Percentiles rank a stretch among this genome's conserved stretches.
phyloP scores from a whole-genome alignment of 495 filamentous ascomycete species.

The Trypethelium eluteriae region DNA sequence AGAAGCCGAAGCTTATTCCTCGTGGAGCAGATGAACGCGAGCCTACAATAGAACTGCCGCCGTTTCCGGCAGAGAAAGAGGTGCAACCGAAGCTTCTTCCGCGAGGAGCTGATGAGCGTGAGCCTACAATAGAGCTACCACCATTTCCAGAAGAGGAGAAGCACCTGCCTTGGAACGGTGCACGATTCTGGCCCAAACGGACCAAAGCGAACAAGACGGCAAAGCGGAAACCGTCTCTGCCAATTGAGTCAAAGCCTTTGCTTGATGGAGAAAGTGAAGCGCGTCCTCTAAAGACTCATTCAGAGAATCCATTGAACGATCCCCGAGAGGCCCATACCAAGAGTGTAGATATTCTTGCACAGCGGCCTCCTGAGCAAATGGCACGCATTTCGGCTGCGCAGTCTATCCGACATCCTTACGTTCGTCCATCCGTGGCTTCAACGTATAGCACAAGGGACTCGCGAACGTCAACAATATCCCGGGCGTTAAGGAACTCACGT shows the following conservation, averaged over 20 bases:
- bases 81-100: not conserved
- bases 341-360: not conserved
- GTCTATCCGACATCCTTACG: not conserved
- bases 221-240: not conserved
- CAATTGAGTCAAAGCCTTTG: not conserved
- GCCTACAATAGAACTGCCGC: not conserved
- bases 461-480: not conserved
- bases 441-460: not conserved
- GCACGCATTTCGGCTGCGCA: not conserved
- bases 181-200: not conserved
- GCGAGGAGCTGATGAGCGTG: not conserved
- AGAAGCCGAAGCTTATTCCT: not conserved
- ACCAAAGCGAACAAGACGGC: not conserved
- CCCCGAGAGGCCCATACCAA: not conserved
- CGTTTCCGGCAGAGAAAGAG: not conserved
- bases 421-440: not conserved
- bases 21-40: not conserved
- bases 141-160: not conserved
- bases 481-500: not conserved
- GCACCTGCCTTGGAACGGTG: not conserved
- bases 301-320: not conserved
- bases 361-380: not conserved
- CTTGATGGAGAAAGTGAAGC: not conserved
- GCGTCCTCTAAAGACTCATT: not conserved
- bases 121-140: not conserved